Evolutionary conservation across 2,329 filamentous ascomycete genomes (phyloP), one percentile per base, ranked within the genome.

Genomic region (Diaporthe ilicicola): DNA sequence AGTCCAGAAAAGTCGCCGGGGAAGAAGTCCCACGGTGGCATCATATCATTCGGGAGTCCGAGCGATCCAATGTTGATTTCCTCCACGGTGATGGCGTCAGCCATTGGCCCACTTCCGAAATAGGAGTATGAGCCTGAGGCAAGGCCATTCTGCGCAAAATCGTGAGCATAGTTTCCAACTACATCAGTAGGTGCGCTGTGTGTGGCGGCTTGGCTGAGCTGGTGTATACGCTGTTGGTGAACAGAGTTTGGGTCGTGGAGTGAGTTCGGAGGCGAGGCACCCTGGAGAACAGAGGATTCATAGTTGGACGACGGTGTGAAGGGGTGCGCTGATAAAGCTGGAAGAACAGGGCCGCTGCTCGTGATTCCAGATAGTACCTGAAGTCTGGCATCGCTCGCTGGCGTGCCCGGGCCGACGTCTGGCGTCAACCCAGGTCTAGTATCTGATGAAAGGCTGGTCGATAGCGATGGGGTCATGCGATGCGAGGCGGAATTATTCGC

Each of bases 1-100:
- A 89, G 86, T 39, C 84, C 86, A 48, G 92, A 76, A 72, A 93
- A 86, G 76, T 93, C 91, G 29, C 87, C 87, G 0, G 92, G 91
- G 8, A 94, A 82, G 72, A 93, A 93, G 75, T 94, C 92, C 91
- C 92, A 95, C 4, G 81, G 81, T 0, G 91, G 89, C 85, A 92
- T 89, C 81, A 93, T 88, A 53, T 93, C 91, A 19, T 90, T 87
- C 1, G 84, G 82, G 48, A 86, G 72, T 0, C 89, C 90, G 22
- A 94, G 81, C 5, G 88, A 83, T 29, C 88, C 89, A 84, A 95
- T 92, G 74, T 95, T 92, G 42, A 95, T 89, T 74, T 95, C 92
- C 77, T 94, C 90, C 74, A 95, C 93, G 73, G 92, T 90, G 81
- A 94, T 91, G 73, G 82, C 81, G 56, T 87, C 82, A 72, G 83